Conservation (phyloP, 2,329 filamentous ascomycete genomes). For the Hypoxylon sp. region DNA sequence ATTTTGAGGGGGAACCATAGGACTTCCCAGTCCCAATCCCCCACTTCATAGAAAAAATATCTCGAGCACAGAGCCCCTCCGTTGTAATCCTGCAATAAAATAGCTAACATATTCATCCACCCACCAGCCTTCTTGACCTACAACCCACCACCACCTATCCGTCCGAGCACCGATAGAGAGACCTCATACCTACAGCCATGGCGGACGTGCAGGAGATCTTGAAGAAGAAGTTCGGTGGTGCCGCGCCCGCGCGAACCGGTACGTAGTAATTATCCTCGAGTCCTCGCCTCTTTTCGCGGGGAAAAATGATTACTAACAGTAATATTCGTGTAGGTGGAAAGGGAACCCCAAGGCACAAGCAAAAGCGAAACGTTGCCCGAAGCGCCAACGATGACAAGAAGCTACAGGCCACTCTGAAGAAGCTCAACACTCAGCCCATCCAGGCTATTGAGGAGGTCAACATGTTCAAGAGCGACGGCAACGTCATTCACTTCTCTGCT, state of each 20-base stretch:
- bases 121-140: conserved; percentile 26
- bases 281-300: not conserved
- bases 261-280: conserved; percentile 39
- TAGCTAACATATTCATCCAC: conserved; percentile 12
- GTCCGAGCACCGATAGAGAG: conserved; percentile 31
- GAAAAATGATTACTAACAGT: conserved; percentile 36
- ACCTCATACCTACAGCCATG: conserved; percentile 46
- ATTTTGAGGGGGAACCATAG: not conserved
- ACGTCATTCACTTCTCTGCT: conserved; percentile 98
- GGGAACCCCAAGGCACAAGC: conserved; percentile 96
- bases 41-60: conserved; percentile 8
- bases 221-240: conserved; percentile 56
- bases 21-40: not conserved
- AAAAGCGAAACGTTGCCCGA: conserved; percentile 96
- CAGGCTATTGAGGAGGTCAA: conserved; percentile 99
- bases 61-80: not conserved
- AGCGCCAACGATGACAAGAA: conserved; percentile 99
- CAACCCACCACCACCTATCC: conserved; percentile 22
- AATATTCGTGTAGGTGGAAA: conserved; percentile 77
- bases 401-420: conserved; percentile 96
- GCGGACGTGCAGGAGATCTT: conserved; percentile 63
- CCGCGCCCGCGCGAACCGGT: conserved; percentile 55
- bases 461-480: conserved; percentile 99
- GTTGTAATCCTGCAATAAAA: conserved; percentile 2
- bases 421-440: conserved; percentile 99